Percentiles rank a stretch among this genome's conserved stretches.
phyloP scores from a whole-genome alignment of 1,139 yeast genomes.

The Candida tunisiensis region DNA sequence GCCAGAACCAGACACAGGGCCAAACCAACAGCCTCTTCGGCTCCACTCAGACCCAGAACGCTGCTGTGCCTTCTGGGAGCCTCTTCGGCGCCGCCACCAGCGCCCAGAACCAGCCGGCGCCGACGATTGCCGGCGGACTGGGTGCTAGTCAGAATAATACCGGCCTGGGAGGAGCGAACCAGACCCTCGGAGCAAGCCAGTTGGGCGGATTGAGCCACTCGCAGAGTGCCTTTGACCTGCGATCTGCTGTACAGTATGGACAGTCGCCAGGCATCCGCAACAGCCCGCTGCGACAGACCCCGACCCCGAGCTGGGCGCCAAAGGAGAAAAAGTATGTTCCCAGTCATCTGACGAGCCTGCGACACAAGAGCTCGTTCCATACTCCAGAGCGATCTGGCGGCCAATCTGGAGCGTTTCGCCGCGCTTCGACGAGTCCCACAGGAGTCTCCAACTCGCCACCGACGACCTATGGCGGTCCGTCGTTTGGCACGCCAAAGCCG shows the following conservation, averaged over 20 bases:
- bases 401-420: too few relatives aligned
- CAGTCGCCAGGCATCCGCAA: too few relatives aligned
- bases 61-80: too few relatives aligned
- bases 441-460: not conserved
- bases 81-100: too few relatives aligned
- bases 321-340: slow-evolving; percentile 8
- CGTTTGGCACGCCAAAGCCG: slow-evolving; percentile 16
- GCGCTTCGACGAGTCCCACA: too few relatives aligned
- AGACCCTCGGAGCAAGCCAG: not conserved
- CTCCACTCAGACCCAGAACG: too few relatives aligned
- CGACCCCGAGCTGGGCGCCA: not conserved
- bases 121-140: too few relatives aligned
- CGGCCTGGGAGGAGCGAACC: not conserved
- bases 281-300: too few relatives aligned
- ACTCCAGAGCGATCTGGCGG: slow-evolving; percentile 5
- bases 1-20: not conserved
- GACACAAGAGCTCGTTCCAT: slow-evolving; percentile 8
- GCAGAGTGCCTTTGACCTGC: not conserved
- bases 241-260: too few relatives aligned
- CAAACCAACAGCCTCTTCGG: too few relatives aligned
- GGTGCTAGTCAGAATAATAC: too few relatives aligned
- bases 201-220: not conserved
- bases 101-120: too few relatives aligned
- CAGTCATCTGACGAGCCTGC: slow-evolving; percentile 8
- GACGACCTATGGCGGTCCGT: slow-evolving; percentile 6